Conservation (phyloP, 148 eudicot genomes). For the Silene uniflora region DNA sequence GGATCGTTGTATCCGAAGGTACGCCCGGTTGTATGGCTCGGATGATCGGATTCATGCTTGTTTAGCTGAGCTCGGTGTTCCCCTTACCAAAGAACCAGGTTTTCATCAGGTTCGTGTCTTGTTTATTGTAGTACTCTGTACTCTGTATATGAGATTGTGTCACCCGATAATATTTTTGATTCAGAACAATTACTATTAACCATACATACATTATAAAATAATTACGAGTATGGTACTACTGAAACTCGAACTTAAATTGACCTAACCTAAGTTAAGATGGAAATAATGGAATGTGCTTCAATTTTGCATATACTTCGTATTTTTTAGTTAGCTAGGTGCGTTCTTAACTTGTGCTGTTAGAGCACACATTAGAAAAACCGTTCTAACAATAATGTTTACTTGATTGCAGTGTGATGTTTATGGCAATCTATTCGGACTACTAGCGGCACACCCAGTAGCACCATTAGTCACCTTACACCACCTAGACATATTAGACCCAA, state of each 20-base stretch:
- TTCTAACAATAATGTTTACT: neutral
- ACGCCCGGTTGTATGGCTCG: slow-evolving; percentile 43
- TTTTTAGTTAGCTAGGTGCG: no score
- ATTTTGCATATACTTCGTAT: no score
- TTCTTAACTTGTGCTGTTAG: no score
- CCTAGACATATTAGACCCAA: slow-evolving; percentile 41
- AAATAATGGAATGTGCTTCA: no score
- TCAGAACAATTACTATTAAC: no score
- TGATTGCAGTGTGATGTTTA: slow-evolving; percentile 39
- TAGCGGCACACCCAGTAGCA: slow-evolving; percentile 52
- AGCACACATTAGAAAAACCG: no score
- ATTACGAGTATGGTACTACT: no score
- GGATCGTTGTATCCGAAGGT: slow-evolving; percentile 42
- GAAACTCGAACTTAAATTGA: no score
- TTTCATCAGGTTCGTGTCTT: slow-evolving; percentile 56
- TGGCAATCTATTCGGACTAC: slow-evolving; percentile 43
- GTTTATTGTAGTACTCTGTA: neutral
- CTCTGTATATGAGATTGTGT: neutral
- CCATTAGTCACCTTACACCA: slow-evolving; percentile 54
- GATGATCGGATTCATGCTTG: slow-evolving; percentile 73
- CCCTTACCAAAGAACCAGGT: slow-evolving; percentile 53
- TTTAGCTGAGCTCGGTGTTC: slow-evolving; percentile 61
- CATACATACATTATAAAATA: no score
- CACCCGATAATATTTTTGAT: no score
- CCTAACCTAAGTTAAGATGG: no score